Evolutionary conservation across 139 green algal genomes (phyloP), one percentile per base, ranked within the genome.

Genomic region (Tetradesmus lagerheimii): DNA sequence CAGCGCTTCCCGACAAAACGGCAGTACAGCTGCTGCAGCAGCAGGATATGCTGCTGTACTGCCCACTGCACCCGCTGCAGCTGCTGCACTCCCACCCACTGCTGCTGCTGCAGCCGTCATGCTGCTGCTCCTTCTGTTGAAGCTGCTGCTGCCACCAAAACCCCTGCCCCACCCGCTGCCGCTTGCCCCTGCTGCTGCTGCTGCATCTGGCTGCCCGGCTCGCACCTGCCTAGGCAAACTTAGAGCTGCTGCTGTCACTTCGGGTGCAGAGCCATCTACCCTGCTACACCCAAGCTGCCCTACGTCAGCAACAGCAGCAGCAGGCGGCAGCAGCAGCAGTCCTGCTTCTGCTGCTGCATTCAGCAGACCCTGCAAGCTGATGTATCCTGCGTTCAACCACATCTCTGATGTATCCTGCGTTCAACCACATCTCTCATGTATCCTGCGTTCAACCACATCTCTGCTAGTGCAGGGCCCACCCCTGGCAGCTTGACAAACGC

Each of bases 381-480:
- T 74, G 34, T n/a, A 74, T 6, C 90, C 86, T 34, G 67, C 41
- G 47, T n/a, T 37, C n/a, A 45, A 94, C 85, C 87, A 92, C 0
- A 47, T 31, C 0, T 67, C 23, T 6, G 91, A n/a, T n/a, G n/a
- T n/a, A n/a, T n/a, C n/a, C n/a, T n/a, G n/a, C n/a, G n/a, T n/a
- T n/a, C n/a, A 45, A 94, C 85, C 87, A 92, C 0, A 47, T 31
- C 0, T 67, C 91, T 86, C 15, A 74, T 74, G 34, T n/a, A 74
- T 6, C 90, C 86, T 34, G 67, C 41, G 47, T n/a, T 37, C n/a
- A 45, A 94, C 85, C 87, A 92, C 0, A 47, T 31, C 0, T 67
- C 23, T 6, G 91, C 91, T 27, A 89, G 83, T 1, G 66, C 78
- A 29, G 89, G 80, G 20, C 89, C 91, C 4, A 91, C 89, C 29